Percentiles rank a stretch among this genome's conserved stretches.
Evolutionary conservation across 306 rosid species (phyloP).

Genomic region (Corylus americana): DNA sequence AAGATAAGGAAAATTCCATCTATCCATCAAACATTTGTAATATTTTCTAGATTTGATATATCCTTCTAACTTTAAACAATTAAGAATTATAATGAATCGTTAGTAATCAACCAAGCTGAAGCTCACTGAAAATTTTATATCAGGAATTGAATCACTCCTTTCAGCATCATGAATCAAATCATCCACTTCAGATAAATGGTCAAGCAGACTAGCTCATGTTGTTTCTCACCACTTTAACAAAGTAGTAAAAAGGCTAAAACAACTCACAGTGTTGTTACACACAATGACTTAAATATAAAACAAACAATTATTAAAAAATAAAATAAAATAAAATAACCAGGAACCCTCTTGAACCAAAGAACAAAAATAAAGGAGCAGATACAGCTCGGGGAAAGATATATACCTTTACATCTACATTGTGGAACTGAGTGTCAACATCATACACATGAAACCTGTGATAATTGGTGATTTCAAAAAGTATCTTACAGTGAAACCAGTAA

Average conservation of each 20-base stretch:
- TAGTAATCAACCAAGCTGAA: neutral
- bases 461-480: constrained; percentile 26
- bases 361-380: constrained; percentile 10
- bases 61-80: no score
- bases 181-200: neutral
- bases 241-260: no score
- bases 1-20: no score
- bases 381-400: constrained; percentile 21
- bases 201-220: neutral
- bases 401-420: constrained; percentile 82
- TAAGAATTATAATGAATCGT: no score
- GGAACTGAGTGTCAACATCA: constrained; percentile 88
- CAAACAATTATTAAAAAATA: no score
- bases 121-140: neutral
- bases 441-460: constrained; percentile 80
- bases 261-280: no score
- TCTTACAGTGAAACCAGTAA: constrained; percentile 38
- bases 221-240: neutral
- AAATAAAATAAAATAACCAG: neutral
- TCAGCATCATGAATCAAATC: neutral
- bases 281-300: no score
- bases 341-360: constrained; percentile 18
- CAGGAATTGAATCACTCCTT: neutral
- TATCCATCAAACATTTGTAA: no score
- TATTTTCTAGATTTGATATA: no score